Evolutionary conservation across 495 filamentous ascomycete genomes (phyloP), one percentile per base, ranked within the genome.

Genomic region (Podospora australis): DNA sequence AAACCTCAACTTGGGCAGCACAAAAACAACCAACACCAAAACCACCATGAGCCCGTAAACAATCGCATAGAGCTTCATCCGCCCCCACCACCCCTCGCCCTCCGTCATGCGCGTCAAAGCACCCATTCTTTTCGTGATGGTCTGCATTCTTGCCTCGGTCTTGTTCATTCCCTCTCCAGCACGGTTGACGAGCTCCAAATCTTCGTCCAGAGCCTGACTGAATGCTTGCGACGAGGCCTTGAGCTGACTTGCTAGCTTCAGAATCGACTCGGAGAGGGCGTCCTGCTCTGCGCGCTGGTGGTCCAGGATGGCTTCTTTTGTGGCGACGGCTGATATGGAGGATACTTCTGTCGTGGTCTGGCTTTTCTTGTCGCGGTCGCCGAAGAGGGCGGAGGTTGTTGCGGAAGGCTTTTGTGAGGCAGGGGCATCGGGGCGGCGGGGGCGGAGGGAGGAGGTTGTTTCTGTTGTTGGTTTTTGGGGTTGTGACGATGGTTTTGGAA

Each of bases 1-100:
- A 63, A 95, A 92, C 65, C 90, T 71, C 58, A 95, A 65, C 75
- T 95, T 96, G 9, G 90, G 90, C 56, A 84, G 66, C 48, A 91
- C 74, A 69, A 82, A 87, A 2, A 95, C 88, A 50, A 96, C 63
- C 60, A 88, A 51, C 13, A 95, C 65, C 2, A 87, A 77, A 30
- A 84, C 64, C 13, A 92, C 58, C 80, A 86, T 88, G 55, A 95
- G 53, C 43, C 80, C 88, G 44, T 81, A 83, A 39, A 96, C 90
- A 74, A 83, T 83, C 11, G 72, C 82, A 75, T 94, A 95, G 42
- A 95, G 70, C 74, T 87, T 72, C 72, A 95, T 79, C 44, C 90
- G 62, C 14, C 86, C 90, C 85, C 78, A 90, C 85, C 83, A 91
- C 1, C 90, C 90, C 60, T 82, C 80, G 8, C 88, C 89, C 70